A percentile compares a stretch with the other conserved stretches of the same genome.
Evolutionary conservation across 805 yeast genomes (phyloP).

Genomic region (Saccharomycopsis vini): DNA sequence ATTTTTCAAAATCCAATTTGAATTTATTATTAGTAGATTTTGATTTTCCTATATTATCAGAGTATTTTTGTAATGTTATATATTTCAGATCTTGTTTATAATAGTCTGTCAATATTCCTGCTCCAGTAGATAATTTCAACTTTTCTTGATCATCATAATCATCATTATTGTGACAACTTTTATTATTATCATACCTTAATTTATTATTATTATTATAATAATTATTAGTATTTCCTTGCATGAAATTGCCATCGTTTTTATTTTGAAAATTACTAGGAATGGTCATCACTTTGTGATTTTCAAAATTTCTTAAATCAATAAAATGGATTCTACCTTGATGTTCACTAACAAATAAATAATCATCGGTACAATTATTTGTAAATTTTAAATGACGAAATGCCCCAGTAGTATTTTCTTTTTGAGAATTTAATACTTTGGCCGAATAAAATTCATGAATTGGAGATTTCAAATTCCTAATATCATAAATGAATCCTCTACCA

Average conservation of each 20-base stretch:
- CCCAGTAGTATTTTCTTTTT: slow-evolving; percentile 21
- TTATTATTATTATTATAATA: not conserved
- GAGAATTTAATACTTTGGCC: slow-evolving; percentile 42
- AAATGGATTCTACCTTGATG: slow-evolving; percentile 84
- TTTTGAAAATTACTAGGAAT: slow-evolving; percentile 34
- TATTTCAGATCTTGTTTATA: not conserved
- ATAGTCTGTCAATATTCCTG: not conserved
- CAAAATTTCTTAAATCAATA: slow-evolving; percentile 65
- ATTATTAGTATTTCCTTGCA: not conserved
- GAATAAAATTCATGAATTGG: slow-evolving; percentile 52
- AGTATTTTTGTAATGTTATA: not conserved
- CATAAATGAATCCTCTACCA: slow-evolving; percentile 72
- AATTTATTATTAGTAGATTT: not conserved
- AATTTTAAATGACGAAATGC: slow-evolving; percentile 39
- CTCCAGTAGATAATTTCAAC: not conserved
- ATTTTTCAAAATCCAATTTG: slow-evolving; percentile 2
- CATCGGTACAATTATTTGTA: slow-evolving; percentile 54
- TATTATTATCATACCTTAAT: not conserved
- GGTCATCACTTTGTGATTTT: slow-evolving; percentile 67
- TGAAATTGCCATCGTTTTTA: not conserved
- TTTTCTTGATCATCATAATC: not conserved
- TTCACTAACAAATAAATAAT: slow-evolving; percentile 67
- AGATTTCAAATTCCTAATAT: slow-evolving; percentile 48
- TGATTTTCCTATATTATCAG: not conserved
- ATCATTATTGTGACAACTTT: not conserved